Conservation (phyloP, 2,329 filamentous ascomycete species). For the Ophiostoma australiae region DNA sequence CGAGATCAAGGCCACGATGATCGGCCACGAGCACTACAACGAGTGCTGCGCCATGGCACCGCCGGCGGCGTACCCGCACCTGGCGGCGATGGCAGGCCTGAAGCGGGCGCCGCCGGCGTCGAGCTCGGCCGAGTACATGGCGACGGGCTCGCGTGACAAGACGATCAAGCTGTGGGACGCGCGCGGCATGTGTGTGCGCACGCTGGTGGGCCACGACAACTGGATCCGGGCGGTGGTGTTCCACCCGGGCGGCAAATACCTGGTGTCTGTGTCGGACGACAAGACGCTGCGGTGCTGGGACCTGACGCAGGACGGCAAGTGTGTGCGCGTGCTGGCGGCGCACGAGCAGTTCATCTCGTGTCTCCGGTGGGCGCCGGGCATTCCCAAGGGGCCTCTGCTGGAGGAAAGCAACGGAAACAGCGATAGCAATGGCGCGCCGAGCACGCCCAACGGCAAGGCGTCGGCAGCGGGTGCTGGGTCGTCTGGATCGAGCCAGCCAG, state of each 20-base stretch:
- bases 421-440: constrained; percentile 34
- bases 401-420: constrained; percentile 27
- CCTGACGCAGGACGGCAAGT: constrained; percentile 80
- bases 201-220: constrained; percentile 83
- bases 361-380: constrained; percentile 78
- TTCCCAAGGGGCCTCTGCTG: constrained; percentile 55
- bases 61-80: constrained; percentile 67
- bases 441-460: constrained; percentile 32
- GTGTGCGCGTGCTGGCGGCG: constrained; percentile 72
- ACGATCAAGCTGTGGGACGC: constrained; percentile 85
- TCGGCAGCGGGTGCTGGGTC: not conserved
- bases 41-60: constrained; percentile 87
- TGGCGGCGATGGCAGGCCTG: constrained; percentile 71
- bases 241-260: constrained; percentile 86
- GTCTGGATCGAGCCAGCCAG: constrained; percentile 28
- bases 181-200: constrained; percentile 78
- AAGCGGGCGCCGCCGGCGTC: constrained; percentile 73
- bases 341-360: constrained; percentile 84
- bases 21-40: constrained; percentile 81
- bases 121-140: constrained; percentile 80
- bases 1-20: constrained; percentile 72
- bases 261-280: constrained; percentile 81
- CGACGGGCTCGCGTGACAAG: constrained; percentile 85
- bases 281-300: constrained; percentile 95
- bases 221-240: constrained; percentile 86